These are phyloP conservation scores for Castanopsis chinensis DNA, from an alignment of 306 rosid species.

Conservation along the genomic window DNA sequence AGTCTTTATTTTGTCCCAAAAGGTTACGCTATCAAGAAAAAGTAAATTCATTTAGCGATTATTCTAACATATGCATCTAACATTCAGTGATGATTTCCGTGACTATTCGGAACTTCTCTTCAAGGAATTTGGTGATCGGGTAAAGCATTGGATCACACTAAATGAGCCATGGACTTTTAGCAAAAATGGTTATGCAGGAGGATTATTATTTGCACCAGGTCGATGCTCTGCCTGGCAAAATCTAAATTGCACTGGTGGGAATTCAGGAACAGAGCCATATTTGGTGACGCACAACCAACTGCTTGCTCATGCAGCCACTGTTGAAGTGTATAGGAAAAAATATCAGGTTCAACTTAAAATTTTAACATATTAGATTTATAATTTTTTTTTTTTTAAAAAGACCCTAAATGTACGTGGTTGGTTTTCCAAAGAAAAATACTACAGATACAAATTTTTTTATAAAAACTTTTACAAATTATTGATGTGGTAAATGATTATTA, in stretches of 20 bases:
- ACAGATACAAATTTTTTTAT: too few relatives aligned
- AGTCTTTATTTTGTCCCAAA: too few relatives aligned
- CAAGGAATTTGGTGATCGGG: constrained; percentile 50
- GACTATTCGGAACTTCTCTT: constrained; percentile 59
- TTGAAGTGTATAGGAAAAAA: constrained; percentile 35
- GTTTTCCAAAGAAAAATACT: too few relatives aligned
- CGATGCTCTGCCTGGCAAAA: constrained; percentile 45
- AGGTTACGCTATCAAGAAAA: too few relatives aligned
- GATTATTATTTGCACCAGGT: constrained; percentile 29
- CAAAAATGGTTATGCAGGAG: constrained; percentile 17
- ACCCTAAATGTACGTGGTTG: too few relatives aligned
- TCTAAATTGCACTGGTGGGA: constrained; percentile 42
- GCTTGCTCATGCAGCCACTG: constrained; percentile 65
- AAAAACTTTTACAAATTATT: too few relatives aligned
- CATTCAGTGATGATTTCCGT: constrained; percentile 36
- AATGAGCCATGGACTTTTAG: constrained; percentile 47
- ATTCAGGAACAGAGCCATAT: constrained; percentile 61
- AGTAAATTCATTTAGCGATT: too few relatives aligned
- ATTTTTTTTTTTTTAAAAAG: too few relatives aligned
- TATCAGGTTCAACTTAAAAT: constrained; percentile 18
- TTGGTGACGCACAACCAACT: constrained; percentile 48
- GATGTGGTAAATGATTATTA: too few relatives aligned
- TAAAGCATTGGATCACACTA: constrained; percentile 62
- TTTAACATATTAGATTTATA: neutral
- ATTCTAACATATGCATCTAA: too few relatives aligned